A percentile compares a stretch with the other conserved stretches of the same genome.
These are phyloP conservation scores for Limtongia smithiae DNA, from an alignment of 805 yeast genomes.

Conservation along the genomic window DNA sequence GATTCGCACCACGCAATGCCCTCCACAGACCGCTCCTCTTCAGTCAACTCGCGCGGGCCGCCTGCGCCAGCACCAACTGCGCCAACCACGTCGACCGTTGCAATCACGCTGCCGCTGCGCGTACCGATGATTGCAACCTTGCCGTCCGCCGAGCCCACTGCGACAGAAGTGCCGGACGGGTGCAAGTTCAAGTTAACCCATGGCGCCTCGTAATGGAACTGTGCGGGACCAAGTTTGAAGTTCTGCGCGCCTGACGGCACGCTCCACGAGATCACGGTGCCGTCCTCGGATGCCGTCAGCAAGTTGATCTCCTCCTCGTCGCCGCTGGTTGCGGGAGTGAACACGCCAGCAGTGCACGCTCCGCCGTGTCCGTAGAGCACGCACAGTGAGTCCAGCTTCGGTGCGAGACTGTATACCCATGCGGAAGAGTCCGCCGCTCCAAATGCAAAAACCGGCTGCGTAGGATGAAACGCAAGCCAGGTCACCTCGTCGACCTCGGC, in stretches of 20 bases:
- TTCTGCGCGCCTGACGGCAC: constrained; percentile 69
- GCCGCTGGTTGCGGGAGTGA: constrained; percentile 50
- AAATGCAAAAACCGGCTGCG: constrained; percentile 76
- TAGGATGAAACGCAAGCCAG: constrained; percentile 80
- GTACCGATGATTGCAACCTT: constrained; percentile 72
- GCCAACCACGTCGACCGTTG: constrained; percentile 56
- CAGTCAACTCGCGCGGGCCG: constrained; percentile 46
- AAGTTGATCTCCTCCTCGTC: constrained; percentile 45
- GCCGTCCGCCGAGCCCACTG: constrained; percentile 88
- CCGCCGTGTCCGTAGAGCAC: constrained; percentile 58
- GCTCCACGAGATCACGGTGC: constrained; percentile 84
- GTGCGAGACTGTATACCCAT: constrained; percentile 76
- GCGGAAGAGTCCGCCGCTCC: constrained; percentile 92
- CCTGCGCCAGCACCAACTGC: too few relatives aligned
- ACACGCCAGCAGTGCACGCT: constrained; percentile 77
- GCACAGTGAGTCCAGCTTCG: constrained; percentile 51
- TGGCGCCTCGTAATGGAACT: constrained; percentile 76
- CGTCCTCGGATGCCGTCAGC: constrained; percentile 79
- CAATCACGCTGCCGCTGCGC: constrained; percentile 68
- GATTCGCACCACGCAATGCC: constrained; percentile 75
- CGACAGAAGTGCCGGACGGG: constrained; percentile 53
- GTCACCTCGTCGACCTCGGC: constrained; percentile 89
- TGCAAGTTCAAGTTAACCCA: constrained; percentile 73
- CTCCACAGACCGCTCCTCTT: constrained; percentile 54
- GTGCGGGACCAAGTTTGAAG: constrained; percentile 62